Conservation (phyloP, 2,329 filamentous ascomycete species). For the Paraconiothyrium sp. region DNA sequence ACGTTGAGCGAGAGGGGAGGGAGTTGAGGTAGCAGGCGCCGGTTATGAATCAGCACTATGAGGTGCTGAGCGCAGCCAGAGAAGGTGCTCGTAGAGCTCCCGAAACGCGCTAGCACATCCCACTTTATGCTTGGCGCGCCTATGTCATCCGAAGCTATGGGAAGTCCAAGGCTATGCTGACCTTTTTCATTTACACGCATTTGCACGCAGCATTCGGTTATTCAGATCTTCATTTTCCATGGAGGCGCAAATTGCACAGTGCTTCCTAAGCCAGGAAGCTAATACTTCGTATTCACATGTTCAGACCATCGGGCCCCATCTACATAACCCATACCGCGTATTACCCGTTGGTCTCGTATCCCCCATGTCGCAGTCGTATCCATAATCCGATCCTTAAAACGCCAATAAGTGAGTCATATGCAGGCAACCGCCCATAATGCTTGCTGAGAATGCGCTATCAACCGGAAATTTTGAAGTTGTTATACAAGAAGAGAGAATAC, state of each 20-base stretch:
- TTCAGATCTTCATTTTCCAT: not conserved
- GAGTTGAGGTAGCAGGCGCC: constrained; percentile 4
- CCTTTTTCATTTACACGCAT: too few relatives aligned
- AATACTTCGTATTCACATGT: constrained; percentile 23
- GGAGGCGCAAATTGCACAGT: not conserved
- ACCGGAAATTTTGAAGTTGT: constrained; percentile 20
- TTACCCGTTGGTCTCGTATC: constrained; percentile 19
- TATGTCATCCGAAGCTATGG: constrained; percentile 7
- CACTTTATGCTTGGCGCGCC: constrained; percentile 19
- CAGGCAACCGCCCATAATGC: constrained; percentile 22
- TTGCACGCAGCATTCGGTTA: not conserved
- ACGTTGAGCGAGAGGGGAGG: constrained; percentile 2
- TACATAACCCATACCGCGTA: constrained; percentile 27
- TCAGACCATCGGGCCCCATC: constrained; percentile 24
- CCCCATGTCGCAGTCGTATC: constrained; percentile 21
- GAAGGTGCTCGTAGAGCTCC: constrained; percentile 19
- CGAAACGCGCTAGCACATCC: constrained; percentile 22
- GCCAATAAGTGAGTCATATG: constrained; percentile 12
- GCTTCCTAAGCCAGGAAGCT: not conserved
- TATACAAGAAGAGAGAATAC: constrained; percentile 25
- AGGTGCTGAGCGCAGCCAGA: constrained; percentile 14
- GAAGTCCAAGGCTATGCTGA: not conserved
- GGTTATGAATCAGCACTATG: not conserved
- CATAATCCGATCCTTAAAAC: constrained; percentile 14
- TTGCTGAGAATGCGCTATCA: constrained; percentile 23